Evolutionary conservation across 352 stramenopile species (phyloP).

Genomic region (Phytophthora pseudosyringae): DNA sequence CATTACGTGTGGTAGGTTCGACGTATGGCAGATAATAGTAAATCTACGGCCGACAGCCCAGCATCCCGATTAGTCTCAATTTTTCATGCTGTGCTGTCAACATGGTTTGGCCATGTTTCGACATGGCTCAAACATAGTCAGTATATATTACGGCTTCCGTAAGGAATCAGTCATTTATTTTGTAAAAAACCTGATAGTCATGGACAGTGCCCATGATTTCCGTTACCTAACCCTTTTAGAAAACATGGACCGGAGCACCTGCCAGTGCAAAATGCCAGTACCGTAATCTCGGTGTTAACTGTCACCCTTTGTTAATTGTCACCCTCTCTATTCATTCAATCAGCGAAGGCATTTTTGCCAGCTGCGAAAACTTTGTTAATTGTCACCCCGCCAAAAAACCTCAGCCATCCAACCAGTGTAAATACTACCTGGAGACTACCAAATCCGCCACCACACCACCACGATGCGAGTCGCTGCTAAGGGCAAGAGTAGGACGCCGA

Average conservation of each 20-base stretch:
- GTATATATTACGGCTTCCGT: background rate
- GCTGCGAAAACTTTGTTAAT: too few species aligned
- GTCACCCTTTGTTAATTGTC: too few species aligned
- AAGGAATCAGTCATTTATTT: conserved; percentile 1
- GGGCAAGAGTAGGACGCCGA: too few species aligned
- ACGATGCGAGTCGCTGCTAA: too few species aligned
- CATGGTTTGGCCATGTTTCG: background rate
- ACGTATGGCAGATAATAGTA: background rate
- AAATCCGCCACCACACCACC: too few species aligned
- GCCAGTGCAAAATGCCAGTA: too few species aligned
- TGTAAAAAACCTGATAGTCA: background rate
- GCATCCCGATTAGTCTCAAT: background rate
- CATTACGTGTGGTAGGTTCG: background rate
- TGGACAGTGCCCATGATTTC: background rate
- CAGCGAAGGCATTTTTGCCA: too few species aligned
- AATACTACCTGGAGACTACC: too few species aligned
- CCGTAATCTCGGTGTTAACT: too few species aligned
- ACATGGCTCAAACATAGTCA: background rate
- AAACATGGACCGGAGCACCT: background rate
- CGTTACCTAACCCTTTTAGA: conserved; percentile 1
- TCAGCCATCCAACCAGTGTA: too few species aligned
- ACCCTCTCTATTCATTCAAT: too few species aligned
- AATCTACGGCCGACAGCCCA: background rate
- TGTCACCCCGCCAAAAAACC: too few species aligned
- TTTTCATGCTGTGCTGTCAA: conserved; percentile 1